phyloP scores from a whole-genome alignment of 352 stramenopile genomes.

The Phytopythium delawarense region DNA sequence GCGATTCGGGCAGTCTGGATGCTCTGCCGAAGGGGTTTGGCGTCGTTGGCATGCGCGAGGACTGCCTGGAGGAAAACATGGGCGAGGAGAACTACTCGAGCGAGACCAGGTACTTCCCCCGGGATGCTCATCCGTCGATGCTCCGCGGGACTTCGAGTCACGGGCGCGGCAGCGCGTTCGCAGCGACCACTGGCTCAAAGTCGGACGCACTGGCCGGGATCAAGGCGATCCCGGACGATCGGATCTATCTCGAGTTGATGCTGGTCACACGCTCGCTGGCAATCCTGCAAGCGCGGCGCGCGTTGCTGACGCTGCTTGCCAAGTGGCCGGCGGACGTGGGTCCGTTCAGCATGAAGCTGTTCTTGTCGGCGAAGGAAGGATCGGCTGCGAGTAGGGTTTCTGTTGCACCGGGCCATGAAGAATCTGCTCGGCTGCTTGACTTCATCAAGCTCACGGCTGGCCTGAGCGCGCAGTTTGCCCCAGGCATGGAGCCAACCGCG shows the following conservation, averaged over 20 bases:
- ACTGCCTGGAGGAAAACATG: constrained; percentile 80
- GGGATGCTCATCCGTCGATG: constrained; percentile 76
- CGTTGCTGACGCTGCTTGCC: constrained; percentile 68
- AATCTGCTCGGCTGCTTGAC: constrained; percentile 60
- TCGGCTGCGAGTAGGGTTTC: not conserved
- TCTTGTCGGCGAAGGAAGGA: constrained; percentile 21
- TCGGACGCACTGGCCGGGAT: constrained; percentile 69
- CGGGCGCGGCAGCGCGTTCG: constrained; percentile 36
- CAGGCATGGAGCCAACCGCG: constrained; percentile 20
- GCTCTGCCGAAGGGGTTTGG: constrained; percentile 63
- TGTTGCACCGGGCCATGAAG: constrained; percentile 17
- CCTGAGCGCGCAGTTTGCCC: constrained; percentile 45
- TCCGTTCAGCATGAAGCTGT: constrained; percentile 45
- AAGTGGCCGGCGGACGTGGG: constrained; percentile 73
- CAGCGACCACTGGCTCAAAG: constrained; percentile 39
- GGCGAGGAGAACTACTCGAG: constrained; percentile 82
- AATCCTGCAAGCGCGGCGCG: constrained; percentile 74
- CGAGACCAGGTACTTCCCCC: constrained; percentile 74
- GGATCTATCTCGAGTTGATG: constrained; percentile 73
- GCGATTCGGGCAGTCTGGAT: constrained; percentile 32
- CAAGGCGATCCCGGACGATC: constrained; percentile 74
- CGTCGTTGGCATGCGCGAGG: constrained; percentile 74
- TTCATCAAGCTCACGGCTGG: constrained; percentile 84
- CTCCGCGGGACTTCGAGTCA: constrained; percentile 46
- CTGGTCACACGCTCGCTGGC: constrained; percentile 72